Conservation (phyloP, 106 monocot species). For the Allium fistulosum region DNA sequence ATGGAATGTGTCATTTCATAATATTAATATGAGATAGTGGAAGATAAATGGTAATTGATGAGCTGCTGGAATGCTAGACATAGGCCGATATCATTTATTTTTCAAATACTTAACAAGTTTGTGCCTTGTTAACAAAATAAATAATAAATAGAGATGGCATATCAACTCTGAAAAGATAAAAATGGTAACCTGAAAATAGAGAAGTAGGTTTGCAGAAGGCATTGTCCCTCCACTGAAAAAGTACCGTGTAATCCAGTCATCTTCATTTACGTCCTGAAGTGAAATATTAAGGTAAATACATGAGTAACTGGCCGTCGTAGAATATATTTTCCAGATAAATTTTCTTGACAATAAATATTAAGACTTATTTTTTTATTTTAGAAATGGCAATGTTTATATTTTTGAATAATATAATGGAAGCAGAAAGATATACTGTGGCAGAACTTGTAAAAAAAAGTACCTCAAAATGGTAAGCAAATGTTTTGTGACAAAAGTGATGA, state of each 20-base stretch:
- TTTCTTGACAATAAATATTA: no score
- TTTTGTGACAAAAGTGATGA: slow-evolving; percentile 91
- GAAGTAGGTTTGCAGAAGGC: slow-evolving; percentile 81
- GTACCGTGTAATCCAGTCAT: slow-evolving; percentile 97
- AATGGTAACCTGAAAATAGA: slow-evolving; percentile 75
- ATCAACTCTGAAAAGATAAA: no score
- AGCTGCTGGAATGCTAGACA: no score
- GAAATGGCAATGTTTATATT: neutral
- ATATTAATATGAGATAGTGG: no score
- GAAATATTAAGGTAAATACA: neutral
- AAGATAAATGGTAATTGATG: no score
- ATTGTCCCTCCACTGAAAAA: slow-evolving; percentile 97
- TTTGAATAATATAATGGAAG: neutral
- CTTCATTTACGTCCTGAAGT: slow-evolving; percentile 72
- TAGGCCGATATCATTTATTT: no score
- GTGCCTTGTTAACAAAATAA: no score
- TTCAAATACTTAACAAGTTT: no score
- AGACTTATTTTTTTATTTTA: neutral
- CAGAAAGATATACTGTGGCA: neutral
- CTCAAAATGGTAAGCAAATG: slow-evolving; percentile 96
- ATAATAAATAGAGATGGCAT: no score
- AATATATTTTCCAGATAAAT: no score
- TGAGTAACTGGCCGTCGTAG: neutral
- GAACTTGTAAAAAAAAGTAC: no score
- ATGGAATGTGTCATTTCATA: no score